These are phyloP conservation scores for Sorghum bicolor DNA, from an alignment of 176 grass and related monocot genomes.

Conservation along the genomic window Sorghum_bicolor_NCBIv3 NC_012871.2:70698001-70698500, in stretches of 20 bases:
- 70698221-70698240: not conserved
- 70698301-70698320: not conserved
- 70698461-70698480: not conserved
- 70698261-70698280: not conserved
- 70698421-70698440: too few relatives aligned
- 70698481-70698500: not conserved
- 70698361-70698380: not conserved
- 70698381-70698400: not conserved
- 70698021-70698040: not conserved
- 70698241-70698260: not conserved
- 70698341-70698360: not conserved
- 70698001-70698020: too few relatives aligned
- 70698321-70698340: not conserved
- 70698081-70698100: conserved; percentile 7
- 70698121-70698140: not conserved
- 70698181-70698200: not conserved
- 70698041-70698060: not conserved
- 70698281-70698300: not conserved
- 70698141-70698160: not conserved
- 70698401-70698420: too few relatives aligned
- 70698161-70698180: conserved; percentile 23
- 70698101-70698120: not conserved
- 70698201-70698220: not conserved
- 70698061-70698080: not conserved
- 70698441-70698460: not conserved